phyloP scores from a whole-genome alignment of 768 basidiomycete species.

The Suillus bovinus region DNA sequence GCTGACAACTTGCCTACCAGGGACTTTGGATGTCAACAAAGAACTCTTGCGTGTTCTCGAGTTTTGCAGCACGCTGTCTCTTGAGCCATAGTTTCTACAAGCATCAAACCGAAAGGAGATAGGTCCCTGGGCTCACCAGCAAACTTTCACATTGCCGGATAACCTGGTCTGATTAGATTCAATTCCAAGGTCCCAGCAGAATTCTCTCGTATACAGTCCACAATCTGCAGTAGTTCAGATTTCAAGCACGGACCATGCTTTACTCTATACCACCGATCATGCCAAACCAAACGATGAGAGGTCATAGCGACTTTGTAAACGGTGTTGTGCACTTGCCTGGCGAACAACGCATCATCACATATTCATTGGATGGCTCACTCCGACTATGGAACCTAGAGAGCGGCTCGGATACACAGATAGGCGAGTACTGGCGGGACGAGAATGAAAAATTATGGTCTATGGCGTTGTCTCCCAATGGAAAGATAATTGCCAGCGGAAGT shows the following conservation, averaged over 20 bases:
- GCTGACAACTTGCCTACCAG: background rate
- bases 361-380: background rate
- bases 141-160: fast-evolving
- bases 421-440: background rate
- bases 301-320: background rate
- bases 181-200: background rate
- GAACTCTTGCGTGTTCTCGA: background rate
- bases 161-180: background rate
- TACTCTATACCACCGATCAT: background rate
- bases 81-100: too few species aligned
- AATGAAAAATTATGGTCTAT: background rate
- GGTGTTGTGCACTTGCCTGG: background rate
- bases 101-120: background rate
- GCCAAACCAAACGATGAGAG: background rate
- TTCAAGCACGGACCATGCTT: background rate
- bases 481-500: background rate
- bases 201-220: too few species aligned
- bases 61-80: too few species aligned
- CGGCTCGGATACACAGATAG: background rate
- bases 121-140: background rate
- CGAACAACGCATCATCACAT: background rate
- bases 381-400: background rate
- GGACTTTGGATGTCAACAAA: background rate
- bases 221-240: too few species aligned
- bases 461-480: background rate